Evolutionary conservation across 164 flowering plant species (phyloP), one percentile per base, ranked within the genome.

Genomic region (Nymphaea thermarum): DNA sequence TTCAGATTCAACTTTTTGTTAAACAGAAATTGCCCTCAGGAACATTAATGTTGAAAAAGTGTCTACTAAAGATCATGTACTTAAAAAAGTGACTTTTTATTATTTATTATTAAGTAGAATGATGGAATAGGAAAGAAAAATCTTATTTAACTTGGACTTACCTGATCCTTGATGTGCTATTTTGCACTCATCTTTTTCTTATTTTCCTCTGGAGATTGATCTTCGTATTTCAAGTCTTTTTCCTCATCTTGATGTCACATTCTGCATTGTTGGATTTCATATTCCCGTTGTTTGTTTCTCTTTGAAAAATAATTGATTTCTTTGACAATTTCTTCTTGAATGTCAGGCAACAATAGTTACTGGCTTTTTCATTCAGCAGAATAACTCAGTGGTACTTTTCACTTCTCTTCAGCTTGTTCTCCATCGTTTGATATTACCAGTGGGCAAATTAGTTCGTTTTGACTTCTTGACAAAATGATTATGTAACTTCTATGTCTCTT

Each of bases 311-410:
- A 2, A 72, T 53, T 51, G 4, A 68, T 44, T 47, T 47, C 7
- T 47, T 12, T 47, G 55, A 47, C 55, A 47, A 47, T 6, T 47
- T 7, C 12, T 47, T 47, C 55, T 6, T 12, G 12, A 47, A 47
- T 61, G 8, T 10, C 69, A 87, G 92, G 75, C 80, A 7, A 68
- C 85, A 4, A 78, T 84, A 51, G 64, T 73, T 18, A 87, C 92
- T n/a, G 92, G 89, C 69, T 60, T 81, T 51, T 78, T 82, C 74
- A 70, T 87, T 65, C 67, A 83, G 63, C 89, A 84, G 71, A 87
- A 85, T 68, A 81, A 80, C 57, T 82, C 92, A 41, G 92, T 87
- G 80, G 92, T 85, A 81, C 73, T 2, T 71, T 60, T 59, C 63
- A 25, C 4, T 61, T 61, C 64, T 2, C 55, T n/a, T 6, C 64